phyloP scores from a whole-genome alignment of 352 stramenopile genomes.

The Pythium scleroteichum region DNA sequence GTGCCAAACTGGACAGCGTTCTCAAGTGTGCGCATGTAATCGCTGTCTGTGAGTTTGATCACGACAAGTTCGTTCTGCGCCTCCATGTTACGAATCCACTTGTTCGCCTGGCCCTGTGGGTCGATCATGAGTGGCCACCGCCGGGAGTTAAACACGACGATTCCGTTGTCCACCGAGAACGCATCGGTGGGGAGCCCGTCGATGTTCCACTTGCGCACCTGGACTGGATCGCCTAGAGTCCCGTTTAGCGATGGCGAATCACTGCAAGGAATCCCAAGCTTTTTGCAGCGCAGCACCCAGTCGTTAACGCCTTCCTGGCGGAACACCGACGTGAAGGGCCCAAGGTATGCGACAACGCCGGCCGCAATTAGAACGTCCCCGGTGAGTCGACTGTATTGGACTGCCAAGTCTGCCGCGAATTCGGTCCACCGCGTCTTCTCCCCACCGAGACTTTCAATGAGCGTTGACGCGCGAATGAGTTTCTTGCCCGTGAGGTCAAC shows the following conservation, averaged over 20 bases:
- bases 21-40: constrained; percentile 93
- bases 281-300: constrained; percentile 79
- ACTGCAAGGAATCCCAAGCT: constrained; percentile 79
- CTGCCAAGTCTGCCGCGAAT: constrained; percentile 78
- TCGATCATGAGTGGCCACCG: constrained; percentile 96
- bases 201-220: constrained; percentile 95
- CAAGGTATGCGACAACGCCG: constrained; percentile 92
- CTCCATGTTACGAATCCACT: constrained; percentile 96
- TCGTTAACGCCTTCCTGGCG: constrained; percentile 75
- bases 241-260: constrained; percentile 84
- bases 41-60: constrained; percentile 93
- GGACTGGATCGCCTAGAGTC: constrained; percentile 90
- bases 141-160: constrained; percentile 93
- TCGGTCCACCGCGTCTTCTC: constrained; percentile 92
- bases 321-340: constrained; percentile 91
- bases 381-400: constrained; percentile 89
- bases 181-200: constrained; percentile 92
- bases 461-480: constrained; percentile 87
- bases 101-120: constrained; percentile 93
- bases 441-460: constrained; percentile 92
- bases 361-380: constrained; percentile 92
- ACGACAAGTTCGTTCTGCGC: constrained; percentile 87
- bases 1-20: constrained; percentile 93
- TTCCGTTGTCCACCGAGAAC: constrained; percentile 95
- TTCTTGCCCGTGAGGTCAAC: constrained; percentile 94